phyloP scores from a whole-genome alignment of 2,329 filamentous ascomycete species.

The Diplodia scrobiculata region DNA sequence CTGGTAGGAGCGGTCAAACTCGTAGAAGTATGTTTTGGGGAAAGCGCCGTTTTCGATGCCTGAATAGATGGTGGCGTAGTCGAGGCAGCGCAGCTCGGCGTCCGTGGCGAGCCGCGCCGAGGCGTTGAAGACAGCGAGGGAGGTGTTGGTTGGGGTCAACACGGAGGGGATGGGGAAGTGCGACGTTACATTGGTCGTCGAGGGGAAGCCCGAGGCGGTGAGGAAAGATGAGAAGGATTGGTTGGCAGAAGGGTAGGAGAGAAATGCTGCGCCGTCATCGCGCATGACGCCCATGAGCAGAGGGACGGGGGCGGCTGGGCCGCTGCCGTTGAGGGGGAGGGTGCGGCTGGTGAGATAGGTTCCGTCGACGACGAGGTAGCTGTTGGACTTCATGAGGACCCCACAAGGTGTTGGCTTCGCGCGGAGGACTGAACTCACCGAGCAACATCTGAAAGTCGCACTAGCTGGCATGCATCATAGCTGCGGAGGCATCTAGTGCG shows the following conservation, averaged over 20 bases:
- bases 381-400: constrained; percentile 14
- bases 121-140: constrained; percentile 39
- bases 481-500: constrained; percentile 36
- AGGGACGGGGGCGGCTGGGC: constrained; percentile 32
- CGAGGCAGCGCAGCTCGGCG: constrained; percentile 39
- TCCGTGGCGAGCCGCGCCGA: constrained; percentile 40
- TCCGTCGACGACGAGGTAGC: constrained; percentile 42
- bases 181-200: constrained; percentile 31
- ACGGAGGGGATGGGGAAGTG: constrained; percentile 31
- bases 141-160: constrained; percentile 38
- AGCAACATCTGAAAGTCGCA: constrained; percentile 23
- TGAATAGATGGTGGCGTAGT: constrained; percentile 37
- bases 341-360: constrained; percentile 36
- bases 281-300: constrained; percentile 39
- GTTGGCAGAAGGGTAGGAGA: constrained; percentile 34
- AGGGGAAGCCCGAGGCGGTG: constrained; percentile 32
- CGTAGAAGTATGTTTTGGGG: constrained; percentile 37
- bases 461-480: constrained; percentile 35
- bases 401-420: background rate
- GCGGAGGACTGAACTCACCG: constrained; percentile 1
- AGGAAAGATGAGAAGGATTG: constrained; percentile 34
- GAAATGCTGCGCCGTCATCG: constrained; percentile 41
- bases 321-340: constrained; percentile 33
- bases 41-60: constrained; percentile 36
- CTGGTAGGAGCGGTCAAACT: constrained; percentile 41